Evolutionary conservation across 305 asterid genomes (phyloP), one percentile per base, ranked within the genome.

Genomic region (Fraxinus nigra): DNA sequence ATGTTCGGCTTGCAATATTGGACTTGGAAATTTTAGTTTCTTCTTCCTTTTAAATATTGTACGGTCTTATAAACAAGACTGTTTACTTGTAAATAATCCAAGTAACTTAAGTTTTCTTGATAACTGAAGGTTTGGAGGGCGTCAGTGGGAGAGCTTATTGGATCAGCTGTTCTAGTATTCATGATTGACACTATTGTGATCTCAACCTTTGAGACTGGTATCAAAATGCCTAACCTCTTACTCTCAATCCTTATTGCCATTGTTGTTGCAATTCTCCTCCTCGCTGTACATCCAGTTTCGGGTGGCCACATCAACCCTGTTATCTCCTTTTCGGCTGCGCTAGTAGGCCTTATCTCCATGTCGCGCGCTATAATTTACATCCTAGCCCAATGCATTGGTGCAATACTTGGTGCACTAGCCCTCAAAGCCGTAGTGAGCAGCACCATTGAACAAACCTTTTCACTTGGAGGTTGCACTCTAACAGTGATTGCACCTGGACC

Each of bases 231-330:
- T 3, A 91, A 89, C 83, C 84, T 94, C 3, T 77, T 94, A 0
- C 61, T 90, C 26, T 88, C 98, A 1, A 35, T 90, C 48, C 86
- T 94, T 0, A 84, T 89, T 1, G 92, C 93, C 1, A 18, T 94
- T 16, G 81, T 84, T 70, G 79, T 91, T 63, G 77, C 89, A 9
- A 75, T 87, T 72, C 85, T 89, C 79, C 92, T 92, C 78, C 84
- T 90, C 0, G 93, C 92, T 5, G 89, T 87, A 46, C 89, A 84
- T 85, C 92, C 91, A 0, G 82, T 93, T 38, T 93, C 97, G 59
- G 97, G 98, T 2, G 98, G 97, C 85, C 95, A 91, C 81, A 84
- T 92, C 10, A 92, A 93, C 86, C 98, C 98, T 0, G 79, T 91
- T 11, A 82, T 93, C 90, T 90, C 96, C 85, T 88, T 92, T 90